Evolutionary conservation across 2,329 filamentous ascomycete species (phyloP).

Genomic region (Botrytis porri): DNA sequence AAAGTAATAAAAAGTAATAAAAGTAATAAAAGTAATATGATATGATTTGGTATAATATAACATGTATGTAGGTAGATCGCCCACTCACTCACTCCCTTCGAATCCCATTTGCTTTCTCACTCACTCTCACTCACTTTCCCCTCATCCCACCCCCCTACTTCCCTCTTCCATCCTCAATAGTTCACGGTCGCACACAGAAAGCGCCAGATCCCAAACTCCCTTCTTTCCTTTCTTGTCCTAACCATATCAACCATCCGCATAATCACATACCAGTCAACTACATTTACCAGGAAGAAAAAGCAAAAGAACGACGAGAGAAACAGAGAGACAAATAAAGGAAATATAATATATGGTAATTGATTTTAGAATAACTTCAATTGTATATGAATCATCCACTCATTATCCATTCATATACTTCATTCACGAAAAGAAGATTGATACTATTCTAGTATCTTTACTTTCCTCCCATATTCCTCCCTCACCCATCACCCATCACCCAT

Average conservation of each 20-base stretch:
- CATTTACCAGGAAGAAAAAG: background rate
- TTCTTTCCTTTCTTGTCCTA: no score
- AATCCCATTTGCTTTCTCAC: no score
- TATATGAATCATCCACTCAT: background rate
- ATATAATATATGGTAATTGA: background rate
- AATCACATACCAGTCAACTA: background rate
- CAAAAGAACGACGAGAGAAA: background rate
- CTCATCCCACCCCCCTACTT: no score
- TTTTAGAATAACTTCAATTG: background rate
- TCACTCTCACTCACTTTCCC: no score
- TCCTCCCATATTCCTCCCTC: background rate
- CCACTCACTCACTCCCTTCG: no score
- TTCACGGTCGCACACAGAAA: no score
- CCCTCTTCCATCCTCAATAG: no score
- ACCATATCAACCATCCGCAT: background rate
- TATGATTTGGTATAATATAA: no score
- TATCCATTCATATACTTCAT: background rate
- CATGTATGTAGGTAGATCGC: no score
- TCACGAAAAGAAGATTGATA: conserved; percentile 5
- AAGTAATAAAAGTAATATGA: no score
- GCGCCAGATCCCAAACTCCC: background rate
- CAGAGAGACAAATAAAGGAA: background rate
- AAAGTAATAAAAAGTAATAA: no score
- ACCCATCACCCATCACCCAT: background rate
- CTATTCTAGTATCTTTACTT: conserved; percentile 13